Conservation (phyloP, 257 asterid species). For the Oldenlandia corymbosa region DNA sequence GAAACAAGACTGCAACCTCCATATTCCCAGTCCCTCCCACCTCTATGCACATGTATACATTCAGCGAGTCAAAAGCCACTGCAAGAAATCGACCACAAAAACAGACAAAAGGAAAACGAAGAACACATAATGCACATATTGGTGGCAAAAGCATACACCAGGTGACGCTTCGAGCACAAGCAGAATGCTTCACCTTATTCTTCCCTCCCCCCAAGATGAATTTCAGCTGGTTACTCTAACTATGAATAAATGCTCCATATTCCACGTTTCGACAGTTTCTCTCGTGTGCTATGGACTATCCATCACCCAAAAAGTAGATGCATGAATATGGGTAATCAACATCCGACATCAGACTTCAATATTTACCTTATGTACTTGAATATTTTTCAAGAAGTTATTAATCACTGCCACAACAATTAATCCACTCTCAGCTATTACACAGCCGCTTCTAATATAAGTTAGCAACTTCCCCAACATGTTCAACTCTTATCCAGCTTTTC, state of each 20-base stretch:
- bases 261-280: conserved; percentile 13
- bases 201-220: conserved; percentile 22
- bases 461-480: conserved; percentile 14
- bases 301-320: conserved; percentile 41
- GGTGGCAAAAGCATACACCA: conserved; percentile 15
- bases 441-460: conserved; percentile 9
- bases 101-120: conserved; percentile 1
- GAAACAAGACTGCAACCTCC: conserved; percentile 23
- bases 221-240: conserved; percentile 23
- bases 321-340: conserved; percentile 24
- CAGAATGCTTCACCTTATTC: conserved; percentile 24
- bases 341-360: conserved; percentile 25
- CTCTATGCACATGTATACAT: conserved; percentile 37
- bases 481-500: conserved; percentile 30
- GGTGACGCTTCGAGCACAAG: conserved; percentile 13
- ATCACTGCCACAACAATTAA: conserved; percentile 18
- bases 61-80: conserved; percentile 12
- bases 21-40: conserved; percentile 23
- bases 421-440: conserved; percentile 9
- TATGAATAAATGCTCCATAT: conserved; percentile 25
- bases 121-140: conserved; percentile 6
- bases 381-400: conserved; percentile 32
- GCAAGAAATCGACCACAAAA: conserved; percentile 3
- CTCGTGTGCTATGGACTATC: conserved; percentile 28
- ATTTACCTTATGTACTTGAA: conserved; percentile 27